Evolutionary conservation across 305 asterid species (phyloP).

Genomic region (Lippia alba): DNA sequence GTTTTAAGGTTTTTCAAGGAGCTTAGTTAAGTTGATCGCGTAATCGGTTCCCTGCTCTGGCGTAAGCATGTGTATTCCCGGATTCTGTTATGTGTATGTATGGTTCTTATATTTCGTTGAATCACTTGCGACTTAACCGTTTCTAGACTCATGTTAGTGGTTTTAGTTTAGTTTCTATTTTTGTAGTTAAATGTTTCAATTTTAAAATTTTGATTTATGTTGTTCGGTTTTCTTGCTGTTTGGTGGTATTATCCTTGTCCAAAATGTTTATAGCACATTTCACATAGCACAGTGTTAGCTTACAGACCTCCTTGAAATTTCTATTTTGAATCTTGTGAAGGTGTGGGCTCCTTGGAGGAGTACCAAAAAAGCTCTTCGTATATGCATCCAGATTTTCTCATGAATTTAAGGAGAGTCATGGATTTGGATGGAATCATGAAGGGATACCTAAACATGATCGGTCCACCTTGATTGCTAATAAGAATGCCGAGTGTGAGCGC

Average conservation of each 20-base stretch:
- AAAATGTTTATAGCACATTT: conserved; percentile 1
- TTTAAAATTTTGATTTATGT: conserved; percentile 1
- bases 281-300: conserved; percentile 22
- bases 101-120: not conserved
- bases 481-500: conserved; percentile 90
- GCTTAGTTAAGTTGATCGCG: not conserved
- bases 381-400: conserved; percentile 91
- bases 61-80: not conserved
- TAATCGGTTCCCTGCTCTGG: conserved; percentile 11
- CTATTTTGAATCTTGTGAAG: conserved; percentile 49
- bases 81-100: not conserved
- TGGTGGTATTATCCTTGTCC: not conserved
- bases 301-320: conserved; percentile 27
- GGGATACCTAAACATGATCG: conserved; percentile 92
- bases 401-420: conserved; percentile 91
- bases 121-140: not conserved
- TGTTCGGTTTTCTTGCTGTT: not conserved
- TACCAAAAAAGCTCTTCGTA: conserved; percentile 91
- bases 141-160: not conserved
- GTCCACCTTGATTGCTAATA: conserved; percentile 89
- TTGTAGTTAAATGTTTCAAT: not conserved
- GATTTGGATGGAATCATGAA: conserved; percentile 89
- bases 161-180: not conserved
- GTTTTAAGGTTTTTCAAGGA: not conserved
- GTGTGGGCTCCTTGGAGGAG: conserved; percentile 98